These are phyloP conservation scores for Diplodia scrobiculata DNA, from an alignment of 2,329 filamentous ascomycete species.

Conservation along the genomic window DNA sequence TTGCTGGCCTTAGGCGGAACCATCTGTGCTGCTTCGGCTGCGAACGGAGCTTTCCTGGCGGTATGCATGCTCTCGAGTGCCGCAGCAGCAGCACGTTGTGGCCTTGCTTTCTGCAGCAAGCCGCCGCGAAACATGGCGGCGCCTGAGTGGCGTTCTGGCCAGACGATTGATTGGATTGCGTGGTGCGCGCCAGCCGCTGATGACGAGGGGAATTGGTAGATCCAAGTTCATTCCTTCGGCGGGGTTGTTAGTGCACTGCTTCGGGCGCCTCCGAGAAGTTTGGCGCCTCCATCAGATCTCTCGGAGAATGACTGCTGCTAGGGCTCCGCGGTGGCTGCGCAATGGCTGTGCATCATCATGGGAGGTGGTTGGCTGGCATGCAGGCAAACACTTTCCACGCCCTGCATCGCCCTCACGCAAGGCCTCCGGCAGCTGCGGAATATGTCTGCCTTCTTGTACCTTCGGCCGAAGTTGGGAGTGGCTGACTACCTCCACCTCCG, in stretches of 20 bases:
- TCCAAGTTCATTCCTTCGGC: not conserved
- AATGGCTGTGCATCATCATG: not conserved
- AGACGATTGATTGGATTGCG: not conserved
- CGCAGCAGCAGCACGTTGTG: not conserved
- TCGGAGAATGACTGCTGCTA: not conserved
- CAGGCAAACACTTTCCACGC: not conserved
- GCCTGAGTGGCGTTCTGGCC: not conserved
- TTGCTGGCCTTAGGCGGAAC: not conserved
- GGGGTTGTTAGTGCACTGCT: not conserved
- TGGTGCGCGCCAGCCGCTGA: conserved; percentile 5
- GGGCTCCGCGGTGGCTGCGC: not conserved
- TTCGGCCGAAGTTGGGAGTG: not conserved
- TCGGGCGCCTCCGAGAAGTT: not conserved
- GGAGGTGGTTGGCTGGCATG: not conserved
- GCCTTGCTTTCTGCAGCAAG: not conserved
- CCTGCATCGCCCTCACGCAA: not conserved
- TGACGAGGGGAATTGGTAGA: not conserved
- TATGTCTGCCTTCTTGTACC: not conserved
- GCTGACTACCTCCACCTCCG: not conserved
- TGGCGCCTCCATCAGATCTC: not conserved
- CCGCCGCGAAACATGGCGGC: not conserved
- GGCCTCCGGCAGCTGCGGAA: conserved; percentile 12
- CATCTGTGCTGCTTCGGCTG: not conserved
- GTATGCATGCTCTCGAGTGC: not conserved
- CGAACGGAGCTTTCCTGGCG: not conserved